A percentile compares a stretch with the other conserved stretches of the same genome.
Evolutionary conservation across 2,329 filamentous ascomycete genomes (phyloP).

Genomic region (Colletotrichum ledebouriae): DNA sequence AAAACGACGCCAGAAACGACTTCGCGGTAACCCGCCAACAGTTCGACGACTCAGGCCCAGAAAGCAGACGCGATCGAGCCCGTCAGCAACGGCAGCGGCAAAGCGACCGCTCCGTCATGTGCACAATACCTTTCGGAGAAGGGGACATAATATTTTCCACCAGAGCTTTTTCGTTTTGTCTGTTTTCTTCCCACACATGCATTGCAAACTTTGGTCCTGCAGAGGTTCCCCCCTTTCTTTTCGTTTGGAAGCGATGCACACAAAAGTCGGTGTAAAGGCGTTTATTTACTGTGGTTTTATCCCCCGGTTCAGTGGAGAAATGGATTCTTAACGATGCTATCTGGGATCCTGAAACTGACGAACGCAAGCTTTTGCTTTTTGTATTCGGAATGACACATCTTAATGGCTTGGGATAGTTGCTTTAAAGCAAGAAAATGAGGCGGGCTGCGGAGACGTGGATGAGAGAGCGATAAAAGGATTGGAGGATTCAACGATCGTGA

Average conservation of each 20-base stretch:
- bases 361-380: background rate
- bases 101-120: constrained; percentile 9
- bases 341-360: background rate
- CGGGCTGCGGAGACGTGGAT: no score
- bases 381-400: constrained; percentile 3
- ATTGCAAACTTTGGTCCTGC: constrained; percentile 14
- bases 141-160: constrained; percentile 24
- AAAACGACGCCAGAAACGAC: constrained; percentile 49
- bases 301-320: background rate
- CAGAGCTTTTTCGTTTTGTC: constrained; percentile 3
- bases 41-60: constrained; percentile 5
- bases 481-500: background rate
- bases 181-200: constrained; percentile 13
- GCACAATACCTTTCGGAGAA: constrained; percentile 34
- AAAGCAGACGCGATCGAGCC: constrained; percentile 23
- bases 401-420: constrained; percentile 16
- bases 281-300: constrained; percentile 2
- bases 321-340: constrained; percentile 19
- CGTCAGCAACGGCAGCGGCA: constrained; percentile 12
- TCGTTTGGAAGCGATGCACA: constrained; percentile 34
- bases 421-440: background rate
- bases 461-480: background rate
- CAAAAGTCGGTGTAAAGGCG: constrained; percentile 38
- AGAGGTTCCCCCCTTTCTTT: constrained; percentile 28
- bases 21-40: constrained; percentile 43